Base-by-base conservation (phyloP, 208 protist species). In the Crithidia sp. region DNA sequence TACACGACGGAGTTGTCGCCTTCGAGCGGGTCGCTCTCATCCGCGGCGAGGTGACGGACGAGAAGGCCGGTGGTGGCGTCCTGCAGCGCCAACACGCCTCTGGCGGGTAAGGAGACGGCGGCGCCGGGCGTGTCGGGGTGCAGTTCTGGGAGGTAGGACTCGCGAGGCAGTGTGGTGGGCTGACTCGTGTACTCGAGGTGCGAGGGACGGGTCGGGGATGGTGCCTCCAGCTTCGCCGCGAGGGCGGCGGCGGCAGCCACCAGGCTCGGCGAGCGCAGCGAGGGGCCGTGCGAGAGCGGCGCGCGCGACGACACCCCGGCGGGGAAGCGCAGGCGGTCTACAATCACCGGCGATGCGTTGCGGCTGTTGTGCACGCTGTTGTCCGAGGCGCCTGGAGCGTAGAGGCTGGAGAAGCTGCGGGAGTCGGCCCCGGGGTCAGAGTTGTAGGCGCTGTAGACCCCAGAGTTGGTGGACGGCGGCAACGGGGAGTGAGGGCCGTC, bases 61-160 rank as follows among this genome's bases (percentile, higher is more conserved):
- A 79, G 57, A 7, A 79, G 49, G 3, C 74, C 67, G 2, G 74
- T 74, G 5, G 74, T 79, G 37, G 67, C 74, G 39, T 69, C 74
- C 19, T 74, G 74, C 43, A 79, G 74, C 4, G 67, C 62, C 6
- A 70, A 17, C 55, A 74, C 7, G 3, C 65, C 65, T 14, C 12
- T 28, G 28, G 9, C 45, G 12, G 45, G 12, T 7, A 13, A 49
- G 45, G 45, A 49, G 45, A 44, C 68, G 8, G 40, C n/a, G 14
- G 36, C n/a, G 44, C 13, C 5, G 10, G 52, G 9, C n/a, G 50
- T 37, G 17, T 3, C n/a, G 65, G 17, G 19, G 16, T 53, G 54
- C 4, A 60, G 43, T 45, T 64, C 6, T 17, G 72, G 65, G 56
- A 62, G 45, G 67, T 79, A 79, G 12, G 55, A 50, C 8, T 79